phyloP scores from a whole-genome alignment of 2,329 filamentous ascomycete species.

The Colletotrichum higginsianum region DNA sequence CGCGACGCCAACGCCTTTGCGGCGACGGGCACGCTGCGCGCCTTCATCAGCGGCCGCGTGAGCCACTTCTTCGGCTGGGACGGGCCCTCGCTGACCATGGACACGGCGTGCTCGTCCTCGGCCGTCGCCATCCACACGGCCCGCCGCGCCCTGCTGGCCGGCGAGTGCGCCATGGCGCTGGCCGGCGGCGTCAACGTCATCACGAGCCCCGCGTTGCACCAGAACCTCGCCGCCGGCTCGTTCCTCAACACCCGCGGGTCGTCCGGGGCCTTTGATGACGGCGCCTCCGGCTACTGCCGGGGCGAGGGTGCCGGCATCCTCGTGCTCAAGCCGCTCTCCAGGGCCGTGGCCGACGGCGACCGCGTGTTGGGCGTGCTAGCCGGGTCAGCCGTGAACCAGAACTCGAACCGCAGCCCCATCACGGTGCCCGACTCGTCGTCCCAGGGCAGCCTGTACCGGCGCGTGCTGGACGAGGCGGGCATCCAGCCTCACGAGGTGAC shows the following conservation, averaged over 20 bases:
- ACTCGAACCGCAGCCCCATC: slow-evolving; percentile 54
- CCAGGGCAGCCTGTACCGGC: slow-evolving; percentile 59
- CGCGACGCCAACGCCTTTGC: slow-evolving; percentile 22
- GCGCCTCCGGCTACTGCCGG: slow-evolving; percentile 63
- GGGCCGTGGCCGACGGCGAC: slow-evolving; percentile 64
- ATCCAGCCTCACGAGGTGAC: not conserved
- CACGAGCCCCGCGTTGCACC: slow-evolving; percentile 33
- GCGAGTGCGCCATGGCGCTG: slow-evolving; percentile 53
- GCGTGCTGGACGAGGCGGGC: slow-evolving; percentile 59
- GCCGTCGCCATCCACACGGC: slow-evolving; percentile 54
- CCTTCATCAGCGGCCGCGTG: slow-evolving; percentile 52
- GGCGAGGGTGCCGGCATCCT: slow-evolving; percentile 63
- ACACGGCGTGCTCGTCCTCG: slow-evolving; percentile 58
- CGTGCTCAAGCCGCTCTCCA: slow-evolving; percentile 61
- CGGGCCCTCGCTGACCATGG: slow-evolving; percentile 52
- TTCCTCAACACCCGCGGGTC: slow-evolving; percentile 52
- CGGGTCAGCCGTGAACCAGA: slow-evolving; percentile 57
- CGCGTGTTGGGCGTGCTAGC: slow-evolving; percentile 58
- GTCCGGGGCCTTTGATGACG: slow-evolving; percentile 51
- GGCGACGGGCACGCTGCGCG: slow-evolving; percentile 50
- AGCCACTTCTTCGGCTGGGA: slow-evolving; percentile 55
- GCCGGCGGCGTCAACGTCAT: slow-evolving; percentile 57
- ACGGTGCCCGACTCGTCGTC: slow-evolving; percentile 44
- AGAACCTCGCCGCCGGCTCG: slow-evolving; percentile 43
- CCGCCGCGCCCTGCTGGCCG: slow-evolving; percentile 49